Conservation (phyloP, 495 filamentous ascomycete genomes). For the Penicillium daleae region DNA sequence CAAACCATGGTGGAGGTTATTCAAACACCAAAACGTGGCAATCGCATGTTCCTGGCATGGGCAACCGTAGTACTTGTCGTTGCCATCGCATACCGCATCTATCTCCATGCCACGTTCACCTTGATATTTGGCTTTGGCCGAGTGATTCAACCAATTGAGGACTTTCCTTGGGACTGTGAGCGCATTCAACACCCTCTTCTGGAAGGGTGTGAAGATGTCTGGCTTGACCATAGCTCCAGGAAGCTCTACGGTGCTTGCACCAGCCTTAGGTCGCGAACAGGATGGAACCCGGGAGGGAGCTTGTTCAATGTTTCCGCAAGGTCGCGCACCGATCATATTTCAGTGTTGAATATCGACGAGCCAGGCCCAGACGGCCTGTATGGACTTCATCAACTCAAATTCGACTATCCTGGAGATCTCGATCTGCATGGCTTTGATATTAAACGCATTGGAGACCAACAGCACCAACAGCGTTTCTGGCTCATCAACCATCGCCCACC, state of each 20-base stretch:
- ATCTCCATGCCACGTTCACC: neutral
- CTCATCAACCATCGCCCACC: slow-evolving; percentile 46
- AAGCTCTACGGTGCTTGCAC: slow-evolving; percentile 19
- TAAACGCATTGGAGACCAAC: slow-evolving; percentile 13
- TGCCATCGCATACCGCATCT: slow-evolving; percentile 1
- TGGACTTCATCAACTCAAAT: slow-evolving; percentile 24
- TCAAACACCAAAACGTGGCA: neutral
- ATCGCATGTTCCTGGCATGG: neutral
- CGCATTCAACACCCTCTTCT: slow-evolving; percentile 38
- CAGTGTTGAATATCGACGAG: slow-evolving; percentile 39
- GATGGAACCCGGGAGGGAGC: slow-evolving; percentile 24
- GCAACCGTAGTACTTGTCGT: neutral
- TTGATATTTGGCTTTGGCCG: slow-evolving; percentile 32
- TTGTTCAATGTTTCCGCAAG: slow-evolving; percentile 22
- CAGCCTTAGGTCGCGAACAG: slow-evolving; percentile 20
- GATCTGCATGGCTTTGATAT: slow-evolving; percentile 41
- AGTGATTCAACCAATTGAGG: slow-evolving; percentile 30
- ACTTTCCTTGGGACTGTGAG: slow-evolving; percentile 36
- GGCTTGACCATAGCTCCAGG: slow-evolving; percentile 13
- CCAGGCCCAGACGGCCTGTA: slow-evolving; percentile 27
- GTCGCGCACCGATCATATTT: slow-evolving; percentile 35
- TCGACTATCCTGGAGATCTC: slow-evolving; percentile 28
- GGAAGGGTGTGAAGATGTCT: slow-evolving; percentile 28
- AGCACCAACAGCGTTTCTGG: slow-evolving; percentile 36
- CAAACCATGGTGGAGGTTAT: neutral